A percentile compares a stretch with the other conserved stretches of the same genome.
Conservation (phyloP, 2,329 filamentous ascomycete genomes). For the Emericellopsis cladophorae region DNA sequence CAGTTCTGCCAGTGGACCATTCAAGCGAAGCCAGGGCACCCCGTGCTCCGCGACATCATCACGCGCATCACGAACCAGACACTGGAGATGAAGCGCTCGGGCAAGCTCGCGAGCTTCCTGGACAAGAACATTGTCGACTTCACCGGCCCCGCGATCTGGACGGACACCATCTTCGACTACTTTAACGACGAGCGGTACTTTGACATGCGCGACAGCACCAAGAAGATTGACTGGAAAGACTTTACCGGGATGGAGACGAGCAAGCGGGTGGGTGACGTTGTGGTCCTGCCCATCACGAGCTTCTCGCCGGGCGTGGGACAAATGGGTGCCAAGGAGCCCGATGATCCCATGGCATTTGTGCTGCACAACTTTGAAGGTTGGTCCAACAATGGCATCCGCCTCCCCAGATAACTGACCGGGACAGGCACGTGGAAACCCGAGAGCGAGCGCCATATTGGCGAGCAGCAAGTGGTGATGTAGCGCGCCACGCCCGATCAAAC, state of each 20-base stretch:
- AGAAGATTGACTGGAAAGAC: conserved; percentile 71
- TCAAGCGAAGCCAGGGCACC: conserved; percentile 87
- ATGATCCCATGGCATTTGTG: conserved; percentile 94
- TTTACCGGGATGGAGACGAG: conserved; percentile 78
- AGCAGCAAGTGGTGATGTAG: conserved; percentile 8
- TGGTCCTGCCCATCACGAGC: conserved; percentile 89
- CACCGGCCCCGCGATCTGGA: conserved; percentile 91
- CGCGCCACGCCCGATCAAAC: too few species aligned
- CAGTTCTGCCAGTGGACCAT: conserved; percentile 99
- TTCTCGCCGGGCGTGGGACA: conserved; percentile 92
- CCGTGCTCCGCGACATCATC: conserved; percentile 78
- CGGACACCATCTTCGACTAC: conserved; percentile 80
- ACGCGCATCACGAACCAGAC: conserved; percentile 75
- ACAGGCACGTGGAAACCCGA: conserved; percentile 68
- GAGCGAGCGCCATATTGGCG: conserved; percentile 56
- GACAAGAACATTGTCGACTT: conserved; percentile 81
- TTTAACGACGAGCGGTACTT: conserved; percentile 89
- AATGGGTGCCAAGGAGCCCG: conserved; percentile 79
- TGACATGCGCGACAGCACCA: conserved; percentile 57
- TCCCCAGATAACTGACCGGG: background rate
- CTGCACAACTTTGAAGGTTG: conserved; percentile 92
- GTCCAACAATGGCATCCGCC: conserved; percentile 10
- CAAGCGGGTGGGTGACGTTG: conserved; percentile 85
- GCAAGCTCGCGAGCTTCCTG: conserved; percentile 44
- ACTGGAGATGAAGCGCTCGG: conserved; percentile 56